Conservation (phyloP, 768 basidiomycete species). For the Kwoniella bestiolae region DNA sequence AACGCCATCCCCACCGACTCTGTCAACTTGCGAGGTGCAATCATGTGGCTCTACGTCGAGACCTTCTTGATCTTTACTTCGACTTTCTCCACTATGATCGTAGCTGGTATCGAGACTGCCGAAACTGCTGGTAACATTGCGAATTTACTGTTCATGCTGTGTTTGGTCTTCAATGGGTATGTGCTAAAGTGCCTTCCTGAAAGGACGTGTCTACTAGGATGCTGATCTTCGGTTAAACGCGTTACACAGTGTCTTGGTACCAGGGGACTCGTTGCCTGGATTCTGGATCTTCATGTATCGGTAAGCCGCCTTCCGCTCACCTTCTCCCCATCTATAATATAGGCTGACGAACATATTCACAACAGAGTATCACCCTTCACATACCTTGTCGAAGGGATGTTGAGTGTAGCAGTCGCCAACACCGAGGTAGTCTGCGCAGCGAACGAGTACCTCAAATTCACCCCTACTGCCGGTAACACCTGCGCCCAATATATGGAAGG, state of each 20-base stretch:
- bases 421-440: slow-evolving; percentile 67
- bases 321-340: no score
- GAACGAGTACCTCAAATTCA: slow-evolving; percentile 73
- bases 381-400: slow-evolving; percentile 53
- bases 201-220: not conserved
- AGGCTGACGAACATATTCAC: not conserved
- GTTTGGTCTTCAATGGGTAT: slow-evolving; percentile 60
- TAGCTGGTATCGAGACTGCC: slow-evolving; percentile 58
- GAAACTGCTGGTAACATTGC: slow-evolving; percentile 60
- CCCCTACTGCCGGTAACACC: slow-evolving; percentile 73
- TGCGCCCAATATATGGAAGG: slow-evolving; percentile 71
- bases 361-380: slow-evolving; percentile 57
- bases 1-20: slow-evolving; percentile 58
- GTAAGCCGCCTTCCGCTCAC: not conserved
- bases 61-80: slow-evolving; percentile 60
- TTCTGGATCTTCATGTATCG: slow-evolving; percentile 56
- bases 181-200: slow-evolving; percentile 16
- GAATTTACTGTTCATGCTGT: slow-evolving; percentile 60
- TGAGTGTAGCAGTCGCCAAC: slow-evolving; percentile 63
- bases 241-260: slow-evolving; percentile 47
- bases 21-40: slow-evolving; percentile 58
- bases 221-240: slow-evolving; percentile 10
- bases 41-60: slow-evolving; percentile 60
- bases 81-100: slow-evolving; percentile 57
- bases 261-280: slow-evolving; percentile 40